Evolutionary conservation across 257 asterid genomes (phyloP), one percentile per base, ranked within the genome.

Genomic region (Datura wrightii): DNA sequence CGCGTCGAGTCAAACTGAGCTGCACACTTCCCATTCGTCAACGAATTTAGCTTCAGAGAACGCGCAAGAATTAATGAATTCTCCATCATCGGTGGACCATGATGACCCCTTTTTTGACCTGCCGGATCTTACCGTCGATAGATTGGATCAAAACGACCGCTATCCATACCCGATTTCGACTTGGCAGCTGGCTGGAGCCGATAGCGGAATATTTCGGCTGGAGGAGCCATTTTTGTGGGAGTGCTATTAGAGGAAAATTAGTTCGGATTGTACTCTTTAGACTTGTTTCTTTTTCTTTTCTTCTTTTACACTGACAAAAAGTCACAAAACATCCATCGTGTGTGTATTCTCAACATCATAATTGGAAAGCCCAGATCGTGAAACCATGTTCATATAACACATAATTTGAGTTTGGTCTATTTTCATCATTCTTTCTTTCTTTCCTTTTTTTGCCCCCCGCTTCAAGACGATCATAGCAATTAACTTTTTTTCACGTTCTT

Each of bases 201-300:
- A 92, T 80, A 85, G 82, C 16, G 92, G 88, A 16, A 88, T 88
- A 18, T 90, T 93, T 92, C 89, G 94, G 91, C 91, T 90, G 5
- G 98, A 93, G 58, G 98, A 94, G 89, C 92, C 94, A 18, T 84
- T 89, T 87, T 65, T 86, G 37, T 93, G 98, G 96, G 97, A 88
- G 69, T 90, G 88, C 88, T 86, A 83, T 86, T 90, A 90, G 85
- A 66, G 16, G 4, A 19, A 54, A 58, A 31, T 54, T 48, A 16
- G 1, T 24, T 48, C 11, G 1, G 7, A 10, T 5, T 58, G 24
- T 34, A 48, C 36, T 50, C 80, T 53, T 10, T 16, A 13, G 37
- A 44, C 18, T 13, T 69, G 52, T 39, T 70, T 67, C 24, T 87
- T 85, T 80, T 80, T 79, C 76, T 74, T 80, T 69, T 74, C 9